Percentiles rank a stretch among this genome's conserved stretches.
Conservation (phyloP, 176 grass and related monocot species). For the Luzula sylvatica region DNA sequence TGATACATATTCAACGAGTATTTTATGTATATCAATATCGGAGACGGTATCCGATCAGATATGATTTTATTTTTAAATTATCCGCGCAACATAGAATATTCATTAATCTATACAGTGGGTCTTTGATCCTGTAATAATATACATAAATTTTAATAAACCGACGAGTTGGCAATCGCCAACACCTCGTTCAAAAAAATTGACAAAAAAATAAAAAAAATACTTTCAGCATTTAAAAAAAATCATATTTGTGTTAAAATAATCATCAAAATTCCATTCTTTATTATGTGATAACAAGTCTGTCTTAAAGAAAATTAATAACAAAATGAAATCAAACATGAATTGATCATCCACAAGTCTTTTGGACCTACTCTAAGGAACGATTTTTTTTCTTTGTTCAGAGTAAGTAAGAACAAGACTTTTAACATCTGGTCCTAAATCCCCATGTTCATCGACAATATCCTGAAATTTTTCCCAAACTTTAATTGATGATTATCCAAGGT, state of each 20-base stretch:
- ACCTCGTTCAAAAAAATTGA: background rate
- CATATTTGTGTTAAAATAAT: background rate
- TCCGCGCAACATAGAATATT: too few species aligned
- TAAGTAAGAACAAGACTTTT: background rate
- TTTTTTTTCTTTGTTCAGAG: background rate
- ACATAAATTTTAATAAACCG: background rate
- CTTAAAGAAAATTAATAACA: background rate
- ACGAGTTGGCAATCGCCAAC: background rate
- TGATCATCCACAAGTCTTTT: background rate
- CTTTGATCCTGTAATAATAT: background rate
- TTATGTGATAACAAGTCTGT: background rate
- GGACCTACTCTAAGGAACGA: background rate
- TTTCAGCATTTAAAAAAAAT: background rate
- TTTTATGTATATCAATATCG: too few species aligned
- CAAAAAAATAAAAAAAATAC: background rate
- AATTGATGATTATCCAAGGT: constrained; percentile 18
- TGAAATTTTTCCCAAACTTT: background rate
- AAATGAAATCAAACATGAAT: background rate
- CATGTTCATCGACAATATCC: too few species aligned
- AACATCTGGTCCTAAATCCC: too few species aligned
- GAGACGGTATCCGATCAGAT: too few species aligned
- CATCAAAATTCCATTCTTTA: background rate
- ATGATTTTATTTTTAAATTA: too few species aligned
- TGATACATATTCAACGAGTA: too few species aligned
- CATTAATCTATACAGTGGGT: too few species aligned